A percentile compares a stretch with the other conserved stretches of the same genome.
Evolutionary conservation across 2,329 filamentous ascomycete species (phyloP).

Genomic region (Ophiognomonia clavigignenti-juglandacearum): DNA sequence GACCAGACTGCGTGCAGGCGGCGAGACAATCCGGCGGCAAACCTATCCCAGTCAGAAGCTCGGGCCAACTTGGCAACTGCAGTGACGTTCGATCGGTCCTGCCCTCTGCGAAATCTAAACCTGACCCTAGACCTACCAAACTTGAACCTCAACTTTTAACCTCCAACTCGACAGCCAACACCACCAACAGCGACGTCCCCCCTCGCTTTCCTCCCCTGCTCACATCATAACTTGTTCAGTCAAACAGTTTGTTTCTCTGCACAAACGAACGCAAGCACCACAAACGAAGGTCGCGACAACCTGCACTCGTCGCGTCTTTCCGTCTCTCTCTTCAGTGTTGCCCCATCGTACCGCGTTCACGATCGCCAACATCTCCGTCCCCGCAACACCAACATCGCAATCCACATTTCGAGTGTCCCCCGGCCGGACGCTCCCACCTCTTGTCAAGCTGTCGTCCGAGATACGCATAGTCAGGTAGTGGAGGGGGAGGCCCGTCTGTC

Average conservation of each 20-base stretch:
- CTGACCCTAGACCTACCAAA: too few species aligned
- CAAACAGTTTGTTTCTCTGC: conserved; percentile 6
- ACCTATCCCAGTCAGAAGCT: too few species aligned
- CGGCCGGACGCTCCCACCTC: conserved; percentile 27
- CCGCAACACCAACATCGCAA: not conserved
- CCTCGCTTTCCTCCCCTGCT: too few species aligned
- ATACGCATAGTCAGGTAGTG: conserved; percentile 41
- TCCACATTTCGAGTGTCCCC: not conserved
- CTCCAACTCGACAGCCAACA: not conserved
- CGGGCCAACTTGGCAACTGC: too few species aligned
- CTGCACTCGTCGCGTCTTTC: conserved; percentile 15
- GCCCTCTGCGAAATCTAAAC: too few species aligned
- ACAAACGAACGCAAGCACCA: not conserved
- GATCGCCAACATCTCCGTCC: not conserved
- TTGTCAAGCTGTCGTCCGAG: conserved; percentile 35
- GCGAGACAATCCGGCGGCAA: too few species aligned
- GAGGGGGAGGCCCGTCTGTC: conserved; percentile 52
- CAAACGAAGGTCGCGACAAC: conserved; percentile 12
- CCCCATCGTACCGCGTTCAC: conserved; percentile 7
- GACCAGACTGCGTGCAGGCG: too few species aligned
- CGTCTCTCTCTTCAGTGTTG: conserved; percentile 6
- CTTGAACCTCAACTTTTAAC: too few species aligned
- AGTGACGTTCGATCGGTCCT: too few species aligned
- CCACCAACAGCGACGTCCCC: too few species aligned
- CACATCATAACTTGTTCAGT: too few species aligned